Base-by-base conservation (phyloP, 1,284 basidiomycete genomes). In the Papiliotrema nemorosa region DNA sequence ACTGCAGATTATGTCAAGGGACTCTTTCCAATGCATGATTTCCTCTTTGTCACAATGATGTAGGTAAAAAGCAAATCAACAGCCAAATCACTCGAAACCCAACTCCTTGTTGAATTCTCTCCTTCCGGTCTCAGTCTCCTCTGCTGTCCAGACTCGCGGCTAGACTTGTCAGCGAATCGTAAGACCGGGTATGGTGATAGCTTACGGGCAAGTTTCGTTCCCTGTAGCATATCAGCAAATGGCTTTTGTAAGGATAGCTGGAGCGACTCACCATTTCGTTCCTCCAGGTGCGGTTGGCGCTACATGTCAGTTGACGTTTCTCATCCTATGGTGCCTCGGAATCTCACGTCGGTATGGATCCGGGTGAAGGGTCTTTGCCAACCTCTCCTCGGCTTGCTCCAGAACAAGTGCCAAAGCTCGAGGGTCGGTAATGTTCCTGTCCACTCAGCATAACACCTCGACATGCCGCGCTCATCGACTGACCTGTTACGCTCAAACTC, bases 401-500 rank as follows among this genome's bases (percentile, higher is more conserved):
- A 97, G 76, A 49, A 96, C 82, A n/a, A 76, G 69, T 13, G 88
- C 87, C 48, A 97, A 78, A 26, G 86, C 86, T 58, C 92, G 81
- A 14, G 92, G 92, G 72, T 96, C 90, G 53, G 83, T 82, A 48
- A 96, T 84, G 69, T 94, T 79, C 54, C 92, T 92, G 43, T n/a
- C n/a, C 26, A 26, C 24, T 38, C 12, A 31, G 18, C n/a, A 14
- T 20, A 12, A 9, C 4, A 36, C 10, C 18, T 27, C 18, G 31
- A 38, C 45, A 14, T n/a, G n/a, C n/a, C n/a, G n/a, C n/a, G n/a
- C n/a, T n/a, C n/a, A n/a, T 25, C 20, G 12, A 74, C 85, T 59
- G 70, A 91, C 90, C 88, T 82, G 79, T 96, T 90, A 60, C 80
- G 77, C 78, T 97, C 92, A 72, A 97, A 97, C 73, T 91, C 85